These are phyloP conservation scores for Fusarium incarnatum DNA, from an alignment of 2,329 filamentous ascomycete species.

Conservation along the genomic window DNA sequence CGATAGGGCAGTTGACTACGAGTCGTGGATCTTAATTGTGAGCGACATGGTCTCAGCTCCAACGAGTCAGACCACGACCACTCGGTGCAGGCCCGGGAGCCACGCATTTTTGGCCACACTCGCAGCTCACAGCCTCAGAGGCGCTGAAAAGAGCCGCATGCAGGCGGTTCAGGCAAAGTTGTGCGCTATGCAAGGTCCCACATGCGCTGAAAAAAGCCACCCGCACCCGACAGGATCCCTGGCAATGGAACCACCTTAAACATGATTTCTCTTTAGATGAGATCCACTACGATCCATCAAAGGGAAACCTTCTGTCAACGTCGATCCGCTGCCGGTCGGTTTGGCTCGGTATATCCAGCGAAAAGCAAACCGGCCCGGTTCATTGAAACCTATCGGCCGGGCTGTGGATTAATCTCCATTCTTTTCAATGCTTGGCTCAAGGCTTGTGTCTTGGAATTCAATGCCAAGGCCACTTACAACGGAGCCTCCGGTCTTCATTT, in stretches of 20 bases:
- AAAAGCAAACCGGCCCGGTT: slow-evolving; percentile 22
- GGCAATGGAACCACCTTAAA: slow-evolving; percentile 32
- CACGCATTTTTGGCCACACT: slow-evolving; percentile 1
- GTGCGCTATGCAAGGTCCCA: slow-evolving; percentile 30
- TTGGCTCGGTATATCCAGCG: slow-evolving; percentile 23
- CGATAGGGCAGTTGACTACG: slow-evolving; percentile 15
- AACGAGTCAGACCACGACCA: slow-evolving; percentile 25
- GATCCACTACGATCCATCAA: slow-evolving; percentile 44
- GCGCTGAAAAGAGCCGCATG: slow-evolving; percentile 37
- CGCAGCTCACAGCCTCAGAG: slow-evolving; percentile 7
- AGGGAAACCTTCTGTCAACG: slow-evolving; percentile 48
- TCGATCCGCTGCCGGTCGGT: slow-evolving; percentile 40
- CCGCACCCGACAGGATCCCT: slow-evolving; percentile 7
- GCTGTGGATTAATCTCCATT: slow-evolving; percentile 32
- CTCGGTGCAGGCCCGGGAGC: neutral
- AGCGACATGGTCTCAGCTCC: slow-evolving; percentile 25
- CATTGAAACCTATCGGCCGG: slow-evolving; percentile 14
- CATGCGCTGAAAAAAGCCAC: slow-evolving; percentile 9
- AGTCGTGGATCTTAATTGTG: slow-evolving; percentile 28
- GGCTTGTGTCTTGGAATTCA: slow-evolving; percentile 24
- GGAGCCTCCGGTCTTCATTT: slow-evolving; percentile 35
- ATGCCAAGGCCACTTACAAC: slow-evolving; percentile 33
- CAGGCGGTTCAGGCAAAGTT: slow-evolving; percentile 38
- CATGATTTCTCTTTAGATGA: slow-evolving; percentile 40
- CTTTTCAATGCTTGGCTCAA: slow-evolving; percentile 1